Evolutionary conservation across 2,329 filamentous ascomycete genomes (phyloP), one percentile per base, ranked within the genome.

Genomic region (Fusarium sterilihyphosum): DNA sequence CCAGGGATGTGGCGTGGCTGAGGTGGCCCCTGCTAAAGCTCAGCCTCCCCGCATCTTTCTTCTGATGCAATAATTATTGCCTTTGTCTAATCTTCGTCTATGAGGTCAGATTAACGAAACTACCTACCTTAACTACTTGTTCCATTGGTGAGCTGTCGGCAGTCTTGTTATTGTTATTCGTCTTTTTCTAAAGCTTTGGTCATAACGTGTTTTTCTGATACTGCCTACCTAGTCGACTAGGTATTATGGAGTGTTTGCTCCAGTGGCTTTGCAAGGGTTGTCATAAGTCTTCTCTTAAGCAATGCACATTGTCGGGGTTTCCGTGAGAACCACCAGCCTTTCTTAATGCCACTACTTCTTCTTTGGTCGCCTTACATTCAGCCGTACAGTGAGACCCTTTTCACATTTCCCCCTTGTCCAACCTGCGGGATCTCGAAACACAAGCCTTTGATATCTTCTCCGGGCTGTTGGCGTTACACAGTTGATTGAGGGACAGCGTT

Each of bases 1-100:
- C 58, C 64, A 54, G 47, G 64, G 54, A 62, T 52, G 26, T 65
- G 53, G 67, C 63, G 71, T 74, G 71, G 68, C 68, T 74, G 71
- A 69, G 65, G 64, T 57, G 33, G 38, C 37, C 67, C 43, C 57
- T 44, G 50, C 38, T 44, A 22, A 31, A 65, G 58, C 72, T 66
- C 71, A 74, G 72, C 71, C 71, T 65, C 71, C 60, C 61, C 71
- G 54, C 71, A 73, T 52, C 49, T 41, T 60, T 40, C 52, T 35
- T 58, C 37, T 47, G 52, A 29, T 66, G 29, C 33, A 43, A 67
- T 54, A 50, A 38, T 54, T 44, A 31, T 49, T 59, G 31, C n/a
- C 49, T 49, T 54, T 43, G 29, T 62, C 64, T 58, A 59, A 50
- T 52, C 24, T 37, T 50, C 33, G 20, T 50, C 24, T 16, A 29